Conservation (phyloP, 2,329 filamentous ascomycete species). For the Colletotrichum liriopes region DNA sequence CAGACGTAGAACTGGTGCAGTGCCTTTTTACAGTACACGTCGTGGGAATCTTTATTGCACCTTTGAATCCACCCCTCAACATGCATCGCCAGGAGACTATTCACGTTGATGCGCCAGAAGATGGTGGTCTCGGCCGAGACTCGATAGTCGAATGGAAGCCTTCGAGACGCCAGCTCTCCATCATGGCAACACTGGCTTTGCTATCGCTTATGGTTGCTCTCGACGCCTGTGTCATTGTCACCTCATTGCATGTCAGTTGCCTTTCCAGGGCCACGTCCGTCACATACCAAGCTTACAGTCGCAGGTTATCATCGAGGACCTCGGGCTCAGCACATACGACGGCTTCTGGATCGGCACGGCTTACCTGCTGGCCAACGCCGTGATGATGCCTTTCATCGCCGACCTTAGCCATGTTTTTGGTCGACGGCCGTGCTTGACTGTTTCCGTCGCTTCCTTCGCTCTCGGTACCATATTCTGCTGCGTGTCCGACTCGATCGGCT, state of each 20-base stretch:
- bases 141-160: slow-evolving; percentile 6
- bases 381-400: slow-evolving; percentile 48
- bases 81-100: not conserved
- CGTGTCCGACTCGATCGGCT: slow-evolving; percentile 51
- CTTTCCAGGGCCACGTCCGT: not conserved
- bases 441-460: slow-evolving; percentile 57
- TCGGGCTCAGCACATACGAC: slow-evolving; percentile 44
- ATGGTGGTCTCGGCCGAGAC: not conserved
- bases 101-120: not conserved
- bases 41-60: not conserved
- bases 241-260: slow-evolving; percentile 14
- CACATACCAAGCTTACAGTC: not conserved
- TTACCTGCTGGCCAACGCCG: slow-evolving; percentile 46
- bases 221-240: slow-evolving; percentile 25
- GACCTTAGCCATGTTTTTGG: slow-evolving; percentile 54
- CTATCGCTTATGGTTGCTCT: slow-evolving; percentile 28
- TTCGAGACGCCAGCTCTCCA: not conserved
- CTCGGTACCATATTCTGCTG: slow-evolving; percentile 59
- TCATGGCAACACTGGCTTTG: slow-evolving; percentile 16
- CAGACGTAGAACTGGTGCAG: not conserved
- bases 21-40: no score
- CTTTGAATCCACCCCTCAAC: not conserved
- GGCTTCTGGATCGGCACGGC: slow-evolving; percentile 49
- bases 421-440: slow-evolving; percentile 51
- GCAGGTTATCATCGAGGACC: slow-evolving; percentile 45